Evolutionary conservation across 345 rosid genomes (phyloP).

Genomic region (Laguncularia racemosa): DNA sequence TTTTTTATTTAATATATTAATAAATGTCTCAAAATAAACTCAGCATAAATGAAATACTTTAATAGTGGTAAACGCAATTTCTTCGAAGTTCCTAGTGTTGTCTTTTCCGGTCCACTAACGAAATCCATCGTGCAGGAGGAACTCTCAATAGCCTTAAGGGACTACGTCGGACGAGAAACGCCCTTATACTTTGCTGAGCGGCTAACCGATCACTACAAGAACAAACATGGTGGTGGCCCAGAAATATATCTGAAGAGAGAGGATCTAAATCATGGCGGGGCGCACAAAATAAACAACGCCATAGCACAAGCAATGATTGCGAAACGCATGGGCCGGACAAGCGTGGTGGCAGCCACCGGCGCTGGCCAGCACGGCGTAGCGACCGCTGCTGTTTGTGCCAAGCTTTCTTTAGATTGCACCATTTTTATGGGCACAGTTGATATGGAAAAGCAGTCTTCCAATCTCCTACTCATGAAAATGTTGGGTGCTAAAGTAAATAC

Average conservation of each 20-base stretch:
- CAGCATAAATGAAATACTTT: no score
- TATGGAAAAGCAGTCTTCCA: slow-evolving; percentile 55
- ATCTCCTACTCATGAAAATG: slow-evolving; percentile 48
- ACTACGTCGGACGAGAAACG: slow-evolving; percentile 78
- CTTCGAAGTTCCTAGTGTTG: neutral
- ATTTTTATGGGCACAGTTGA: slow-evolving; percentile 65
- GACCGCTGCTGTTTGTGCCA: slow-evolving; percentile 81
- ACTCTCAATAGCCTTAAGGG: slow-evolving; percentile 47
- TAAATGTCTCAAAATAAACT: no score
- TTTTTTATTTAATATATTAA: no score
- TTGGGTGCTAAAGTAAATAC: slow-evolving; percentile 52
- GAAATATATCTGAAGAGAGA: slow-evolving; percentile 80
- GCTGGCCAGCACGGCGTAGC: slow-evolving; percentile 94
- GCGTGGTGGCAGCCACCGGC: slow-evolving; percentile 65
- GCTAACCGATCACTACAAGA: slow-evolving; percentile 58
- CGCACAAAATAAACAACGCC: slow-evolving; percentile 89
- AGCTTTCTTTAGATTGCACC: slow-evolving; percentile 51
- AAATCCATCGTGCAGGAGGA: slow-evolving; percentile 35
- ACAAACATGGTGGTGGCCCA: slow-evolving; percentile 49
- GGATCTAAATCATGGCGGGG: slow-evolving; percentile 71
- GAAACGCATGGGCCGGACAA: slow-evolving; percentile 53
- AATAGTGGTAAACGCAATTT: no score
- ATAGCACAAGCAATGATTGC: slow-evolving; percentile 82
- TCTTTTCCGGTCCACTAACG: neutral
- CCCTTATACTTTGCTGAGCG: slow-evolving; percentile 67